These are phyloP conservation scores for Alnus glutinosa DNA, from an alignment of 306 rosid genomes.

Conservation along the genomic window DNA sequence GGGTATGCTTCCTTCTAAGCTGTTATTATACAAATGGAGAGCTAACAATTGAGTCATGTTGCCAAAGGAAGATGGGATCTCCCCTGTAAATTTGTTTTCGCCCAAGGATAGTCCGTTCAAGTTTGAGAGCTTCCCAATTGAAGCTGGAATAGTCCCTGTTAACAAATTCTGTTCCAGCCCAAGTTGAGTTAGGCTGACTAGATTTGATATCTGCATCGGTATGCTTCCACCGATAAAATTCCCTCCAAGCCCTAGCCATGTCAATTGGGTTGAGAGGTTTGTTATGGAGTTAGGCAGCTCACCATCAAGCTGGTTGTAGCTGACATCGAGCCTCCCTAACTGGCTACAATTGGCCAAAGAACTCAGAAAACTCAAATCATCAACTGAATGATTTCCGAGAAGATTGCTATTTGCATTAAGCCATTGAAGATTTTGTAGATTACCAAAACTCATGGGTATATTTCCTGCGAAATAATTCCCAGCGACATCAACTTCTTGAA, in stretches of 20 bases:
- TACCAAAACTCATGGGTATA: not conserved
- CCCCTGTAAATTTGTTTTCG: not conserved
- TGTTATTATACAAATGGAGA: not conserved
- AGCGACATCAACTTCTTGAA: fast-evolving
- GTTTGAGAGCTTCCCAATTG: not conserved
- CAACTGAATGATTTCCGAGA: not conserved
- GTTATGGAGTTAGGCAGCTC: not conserved
- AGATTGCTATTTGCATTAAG: fast-evolving
- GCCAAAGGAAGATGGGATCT: not conserved
- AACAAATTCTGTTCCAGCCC: not conserved
- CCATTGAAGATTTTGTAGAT: not conserved
- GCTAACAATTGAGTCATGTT: not conserved
- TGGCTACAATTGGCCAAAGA: conserved; percentile 3
- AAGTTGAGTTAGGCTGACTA: not conserved
- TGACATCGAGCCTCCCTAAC: fast-evolving
- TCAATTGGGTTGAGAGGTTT: not conserved
- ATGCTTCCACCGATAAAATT: not conserved
- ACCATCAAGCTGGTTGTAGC: not conserved
- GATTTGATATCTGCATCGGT: not conserved
- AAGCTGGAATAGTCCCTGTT: not conserved
- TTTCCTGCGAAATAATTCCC: not conserved
- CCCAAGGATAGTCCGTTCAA: not conserved
- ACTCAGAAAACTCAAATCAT: not conserved
- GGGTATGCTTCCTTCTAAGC: not conserved
- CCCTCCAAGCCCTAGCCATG: fast-evolving